Percentiles rank a stretch among this genome's conserved stretches.
phyloP scores from a whole-genome alignment of 2,329 filamentous ascomycete genomes.

The Biscogniauxia marginata region DNA sequence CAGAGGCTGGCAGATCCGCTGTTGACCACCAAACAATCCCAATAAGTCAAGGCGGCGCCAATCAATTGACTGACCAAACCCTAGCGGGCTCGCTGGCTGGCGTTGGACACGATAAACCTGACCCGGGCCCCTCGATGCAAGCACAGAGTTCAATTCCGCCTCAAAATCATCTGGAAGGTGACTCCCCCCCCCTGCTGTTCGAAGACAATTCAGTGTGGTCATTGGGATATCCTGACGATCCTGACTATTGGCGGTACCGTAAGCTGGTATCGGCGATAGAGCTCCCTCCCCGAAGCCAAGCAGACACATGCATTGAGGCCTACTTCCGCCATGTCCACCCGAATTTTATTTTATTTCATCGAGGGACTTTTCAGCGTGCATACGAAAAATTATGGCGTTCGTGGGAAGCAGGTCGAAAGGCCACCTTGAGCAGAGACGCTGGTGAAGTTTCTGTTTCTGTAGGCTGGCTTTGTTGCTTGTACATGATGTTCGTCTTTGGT shows the following conservation, averaged over 20 bases:
- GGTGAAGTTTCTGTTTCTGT: conserved; percentile 35
- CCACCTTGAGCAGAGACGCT: conserved; percentile 9
- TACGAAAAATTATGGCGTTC: conserved; percentile 38
- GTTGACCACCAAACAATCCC: too few species aligned
- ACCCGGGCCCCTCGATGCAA: not conserved
- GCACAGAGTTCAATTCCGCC: not conserved
- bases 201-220: conserved; percentile 7
- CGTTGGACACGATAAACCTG: conserved; percentile 10
- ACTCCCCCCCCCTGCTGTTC: conserved; percentile 17
- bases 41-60: not conserved
- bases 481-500: conserved; percentile 41
- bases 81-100: conserved; percentile 16
- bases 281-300: conserved; percentile 35
- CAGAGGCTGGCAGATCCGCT: not conserved
- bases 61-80: not conserved
- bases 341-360: conserved; percentile 39
- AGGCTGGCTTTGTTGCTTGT: conserved; percentile 41
- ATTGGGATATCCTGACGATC: conserved; percentile 10
- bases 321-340: conserved; percentile 41
- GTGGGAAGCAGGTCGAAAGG: conserved; percentile 11
- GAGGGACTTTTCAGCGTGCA: conserved; percentile 37
- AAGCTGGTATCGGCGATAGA: conserved; percentile 17
- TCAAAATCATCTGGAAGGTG: conserved; percentile 15
- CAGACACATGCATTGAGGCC: conserved; percentile 37
- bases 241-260: conserved; percentile 22